Evolutionary conservation across 139 green algal species (phyloP).

Genomic region (Tetraselmis striata): DNA sequence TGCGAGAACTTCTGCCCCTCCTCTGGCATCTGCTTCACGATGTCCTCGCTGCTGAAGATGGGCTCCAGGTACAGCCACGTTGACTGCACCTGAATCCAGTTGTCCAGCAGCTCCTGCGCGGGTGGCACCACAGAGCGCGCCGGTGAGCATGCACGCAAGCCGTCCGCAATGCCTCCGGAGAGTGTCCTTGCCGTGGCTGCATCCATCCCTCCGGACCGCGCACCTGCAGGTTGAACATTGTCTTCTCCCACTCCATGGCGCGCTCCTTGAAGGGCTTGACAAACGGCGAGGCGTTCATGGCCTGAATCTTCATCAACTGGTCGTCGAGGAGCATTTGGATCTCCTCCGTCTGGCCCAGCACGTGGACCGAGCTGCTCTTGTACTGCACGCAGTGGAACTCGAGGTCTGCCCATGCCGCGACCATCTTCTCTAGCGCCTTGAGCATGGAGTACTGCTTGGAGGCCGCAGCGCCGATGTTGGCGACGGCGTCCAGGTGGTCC

Average conservation of each 20-base stretch:
- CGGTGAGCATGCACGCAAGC: too few species aligned
- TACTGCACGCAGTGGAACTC: slow-evolving; percentile 11
- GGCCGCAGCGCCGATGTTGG: slow-evolving; percentile 11
- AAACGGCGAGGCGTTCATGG: slow-evolving; percentile 59
- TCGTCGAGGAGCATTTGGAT: slow-evolving; percentile 23
- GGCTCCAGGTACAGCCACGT: slow-evolving; percentile 69
- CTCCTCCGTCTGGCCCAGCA: slow-evolving; percentile 12
- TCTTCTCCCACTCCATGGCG: slow-evolving; percentile 26
- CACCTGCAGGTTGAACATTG: slow-evolving; percentile 30
- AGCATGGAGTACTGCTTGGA: slow-evolving; percentile 17
- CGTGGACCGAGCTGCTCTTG: slow-evolving; percentile 3
- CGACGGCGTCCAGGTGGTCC: slow-evolving; percentile 13
- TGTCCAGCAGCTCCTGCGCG: slow-evolving; percentile 51
- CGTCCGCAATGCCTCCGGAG: too few species aligned
- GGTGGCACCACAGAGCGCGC: background rate
- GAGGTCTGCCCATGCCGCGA: slow-evolving; percentile 3
- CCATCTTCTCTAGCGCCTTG: slow-evolving; percentile 23
- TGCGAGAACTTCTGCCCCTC: slow-evolving; percentile 53
- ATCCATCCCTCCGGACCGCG: too few species aligned
- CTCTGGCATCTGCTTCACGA: slow-evolving; percentile 61
- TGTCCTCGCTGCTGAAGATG: slow-evolving; percentile 60
- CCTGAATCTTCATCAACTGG: slow-evolving; percentile 36
- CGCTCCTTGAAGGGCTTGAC: slow-evolving; percentile 48
- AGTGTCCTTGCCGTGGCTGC: too few species aligned
- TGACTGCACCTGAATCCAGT: slow-evolving; percentile 52